These are phyloP conservation scores for Russula sp. DNA, from an alignment of 768 basidiomycete species.

Conservation along the genomic window DNA sequence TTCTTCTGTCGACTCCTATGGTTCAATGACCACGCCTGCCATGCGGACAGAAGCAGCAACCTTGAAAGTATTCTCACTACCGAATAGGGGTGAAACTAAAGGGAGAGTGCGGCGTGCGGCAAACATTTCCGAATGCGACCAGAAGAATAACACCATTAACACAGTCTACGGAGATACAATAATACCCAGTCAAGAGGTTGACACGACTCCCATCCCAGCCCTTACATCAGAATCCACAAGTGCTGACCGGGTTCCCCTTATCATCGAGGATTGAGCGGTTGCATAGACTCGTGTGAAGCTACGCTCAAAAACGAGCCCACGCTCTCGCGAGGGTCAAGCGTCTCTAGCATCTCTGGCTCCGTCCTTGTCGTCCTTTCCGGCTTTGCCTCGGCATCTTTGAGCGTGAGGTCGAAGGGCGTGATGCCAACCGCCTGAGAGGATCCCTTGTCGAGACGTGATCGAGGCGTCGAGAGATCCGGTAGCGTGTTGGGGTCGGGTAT, in stretches of 20 bases:
- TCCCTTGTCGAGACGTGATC: slow-evolving; percentile 24
- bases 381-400: neutral
- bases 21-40: neutral
- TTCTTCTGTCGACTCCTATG: too few relatives aligned
- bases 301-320: neutral
- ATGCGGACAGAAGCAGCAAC: neutral
- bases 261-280: neutral
- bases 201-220: neutral
- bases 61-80: too few relatives aligned
- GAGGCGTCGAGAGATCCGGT: slow-evolving; percentile 25
- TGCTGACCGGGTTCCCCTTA: neutral
- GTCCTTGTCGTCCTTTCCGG: neutral
- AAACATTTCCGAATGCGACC: neutral
- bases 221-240: neutral
- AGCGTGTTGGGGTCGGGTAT: slow-evolving; percentile 26
- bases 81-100: neutral
- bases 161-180: neutral
- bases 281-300: neutral
- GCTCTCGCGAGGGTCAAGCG: neutral
- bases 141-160: neutral
- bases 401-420: slow-evolving; percentile 28
- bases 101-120: too few relatives aligned
- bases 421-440: slow-evolving; percentile 25
- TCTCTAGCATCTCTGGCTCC: neutral
- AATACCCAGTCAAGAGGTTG: neutral